Evolutionary conservation across 1,139 yeast species (phyloP), one percentile per base, ranked within the genome.

Genomic region (Torulaspora pretoriensis): DNA sequence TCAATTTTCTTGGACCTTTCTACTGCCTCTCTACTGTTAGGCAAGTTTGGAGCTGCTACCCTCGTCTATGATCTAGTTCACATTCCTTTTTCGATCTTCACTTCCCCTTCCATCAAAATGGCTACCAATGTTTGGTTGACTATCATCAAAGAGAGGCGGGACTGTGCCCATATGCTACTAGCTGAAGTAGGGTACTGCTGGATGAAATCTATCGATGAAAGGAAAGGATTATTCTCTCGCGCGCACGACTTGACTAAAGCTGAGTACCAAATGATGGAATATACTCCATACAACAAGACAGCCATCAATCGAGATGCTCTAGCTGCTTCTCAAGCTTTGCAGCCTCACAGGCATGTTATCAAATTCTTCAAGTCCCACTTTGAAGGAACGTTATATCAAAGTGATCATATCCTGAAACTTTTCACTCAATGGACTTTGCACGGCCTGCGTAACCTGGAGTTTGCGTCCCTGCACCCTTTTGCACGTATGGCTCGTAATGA

Each of bases 81-180:
- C 33, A 71, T 88, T 22, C 96, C 97, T 1, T 88, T 89, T 65
- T 65, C 68, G 25, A 64, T 74, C 7, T 85, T 88, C 59, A 79
- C 81, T 13, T 73, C 83, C 1, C 68, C 70, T 27, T 69, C 81
- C 7, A 77, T 90, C 67, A 79, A 77, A 48, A 73, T 80, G 26
- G 89, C 94, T 0, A 78, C 83, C 16, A 77, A 81, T 9, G 74
- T 83, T 35, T 92, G 97, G 97, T 72, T 86, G 42, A 80, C 89
- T 40, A 77, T 87, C 25, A 80, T 87, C 69, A 81, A 83, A 49
- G 90, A 84, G 53, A 77, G 81, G 40, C 72, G 76, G 1, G 73
- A 74, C 33, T 60, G 83, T 38, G 73, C 90, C 1, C 70, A 78
- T 29, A 66, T 78, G n/a, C 61, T 92, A 12, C 65, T 90, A 25